Percentiles rank a stretch among this genome's conserved stretches.
Conservation (phyloP, 148 eudicot genomes). For the Pharnaceum exiguum region DNA sequence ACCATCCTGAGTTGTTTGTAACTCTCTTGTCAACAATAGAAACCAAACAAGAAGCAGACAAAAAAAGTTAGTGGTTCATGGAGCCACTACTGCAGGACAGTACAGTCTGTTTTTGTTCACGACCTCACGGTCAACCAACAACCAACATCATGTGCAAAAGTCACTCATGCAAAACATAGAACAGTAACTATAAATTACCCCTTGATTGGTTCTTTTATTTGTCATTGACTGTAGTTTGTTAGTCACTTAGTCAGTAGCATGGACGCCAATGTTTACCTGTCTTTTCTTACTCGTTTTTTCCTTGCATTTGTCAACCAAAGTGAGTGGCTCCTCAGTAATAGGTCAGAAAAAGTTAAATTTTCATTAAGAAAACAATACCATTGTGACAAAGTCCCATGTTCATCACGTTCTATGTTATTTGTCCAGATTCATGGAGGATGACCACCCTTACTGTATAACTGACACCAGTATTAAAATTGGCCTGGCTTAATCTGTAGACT, state of each 20-base stretch:
- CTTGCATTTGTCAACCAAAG: not conserved
- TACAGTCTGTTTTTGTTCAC: slow-evolving; percentile 25
- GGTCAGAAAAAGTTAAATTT: not conserved
- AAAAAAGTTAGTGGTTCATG: slow-evolving; percentile 8
- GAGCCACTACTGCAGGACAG: not conserved
- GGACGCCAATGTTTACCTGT: slow-evolving; percentile 1
- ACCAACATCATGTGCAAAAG: slow-evolving; percentile 17
- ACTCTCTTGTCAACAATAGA: too few relatives aligned
- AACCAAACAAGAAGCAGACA: too few relatives aligned
- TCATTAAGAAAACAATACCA: not conserved
- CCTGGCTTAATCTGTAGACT: too few relatives aligned
- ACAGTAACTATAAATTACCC: too few relatives aligned
- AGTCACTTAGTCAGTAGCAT: not conserved
- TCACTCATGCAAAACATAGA: too few relatives aligned
- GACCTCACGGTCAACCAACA: too few relatives aligned
- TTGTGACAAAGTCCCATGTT: slow-evolving; percentile 9
- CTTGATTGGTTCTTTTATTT: too few relatives aligned
- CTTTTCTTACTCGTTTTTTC: not conserved
- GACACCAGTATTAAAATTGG: too few relatives aligned
- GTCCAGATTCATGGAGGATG: too few relatives aligned
- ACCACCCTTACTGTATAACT: too few relatives aligned
- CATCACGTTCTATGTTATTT: slow-evolving; percentile 11
- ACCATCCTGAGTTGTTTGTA: too few relatives aligned
- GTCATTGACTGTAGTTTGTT: not conserved
- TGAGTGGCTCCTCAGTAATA: not conserved